These are phyloP conservation scores for Spathaspora gorwiae DNA, from an alignment of 805 yeast species.

Conservation along the genomic window DNA sequence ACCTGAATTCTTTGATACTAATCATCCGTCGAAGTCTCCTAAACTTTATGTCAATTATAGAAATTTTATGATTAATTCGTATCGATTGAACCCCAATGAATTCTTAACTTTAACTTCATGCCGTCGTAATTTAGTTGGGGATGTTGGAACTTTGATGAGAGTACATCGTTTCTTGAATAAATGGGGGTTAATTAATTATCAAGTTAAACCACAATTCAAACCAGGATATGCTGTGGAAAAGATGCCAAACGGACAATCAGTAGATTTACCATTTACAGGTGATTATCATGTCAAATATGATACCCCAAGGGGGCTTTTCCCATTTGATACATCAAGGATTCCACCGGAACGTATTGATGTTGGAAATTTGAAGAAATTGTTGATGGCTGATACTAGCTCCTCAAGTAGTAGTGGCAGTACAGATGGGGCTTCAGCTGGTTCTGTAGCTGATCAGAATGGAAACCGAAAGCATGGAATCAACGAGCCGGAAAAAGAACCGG, in stretches of 20 bases:
- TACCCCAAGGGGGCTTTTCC: slow-evolving; percentile 89
- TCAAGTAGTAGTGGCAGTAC: not conserved
- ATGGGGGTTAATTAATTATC: slow-evolving; percentile 94
- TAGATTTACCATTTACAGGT: slow-evolving; percentile 66
- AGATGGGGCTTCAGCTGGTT: slow-evolving; percentile 1
- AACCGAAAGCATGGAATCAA: slow-evolving; percentile 5
- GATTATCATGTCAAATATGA: slow-evolving; percentile 75
- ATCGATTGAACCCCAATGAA: slow-evolving; percentile 84
- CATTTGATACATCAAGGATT: slow-evolving; percentile 78
- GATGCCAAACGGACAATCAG: slow-evolving; percentile 37
- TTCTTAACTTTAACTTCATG: slow-evolving; percentile 86
- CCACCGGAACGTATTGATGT: slow-evolving; percentile 49
- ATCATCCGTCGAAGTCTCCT: slow-evolving; percentile 75
- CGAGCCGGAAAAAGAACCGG: slow-evolving; percentile 1
- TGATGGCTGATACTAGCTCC: slow-evolving; percentile 7
- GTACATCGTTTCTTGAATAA: slow-evolving; percentile 78
- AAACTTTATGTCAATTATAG: slow-evolving; percentile 76
- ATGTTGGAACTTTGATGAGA: slow-evolving; percentile 83
- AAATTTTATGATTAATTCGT: slow-evolving; percentile 84
- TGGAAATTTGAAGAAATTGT: slow-evolving; percentile 27
- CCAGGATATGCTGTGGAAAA: slow-evolving; percentile 59
- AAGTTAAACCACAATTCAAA: slow-evolving; percentile 73
- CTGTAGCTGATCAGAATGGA: slow-evolving; percentile 4
- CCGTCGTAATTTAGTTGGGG: slow-evolving; percentile 86
- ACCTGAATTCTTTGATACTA: slow-evolving; percentile 80